Evolutionary conservation across 2,329 filamentous ascomycete species (phyloP), one percentile per base, ranked within the genome.

Genomic region (Beauveria medogensis): DNA sequence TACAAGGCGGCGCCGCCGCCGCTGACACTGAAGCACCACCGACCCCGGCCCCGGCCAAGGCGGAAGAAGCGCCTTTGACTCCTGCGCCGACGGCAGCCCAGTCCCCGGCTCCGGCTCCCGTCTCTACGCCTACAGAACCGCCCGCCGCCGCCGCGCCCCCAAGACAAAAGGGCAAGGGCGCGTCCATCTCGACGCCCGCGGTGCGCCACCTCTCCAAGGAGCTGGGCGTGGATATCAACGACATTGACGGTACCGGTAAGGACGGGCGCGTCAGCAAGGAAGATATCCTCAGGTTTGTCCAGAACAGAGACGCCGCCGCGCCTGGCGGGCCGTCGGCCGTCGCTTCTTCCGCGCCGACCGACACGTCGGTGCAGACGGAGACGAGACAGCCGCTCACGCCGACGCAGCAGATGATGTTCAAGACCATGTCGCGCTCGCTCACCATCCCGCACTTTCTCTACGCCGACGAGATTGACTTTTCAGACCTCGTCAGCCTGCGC

Each of bases 361-460:
- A 73, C 63, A 67, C 72, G 24, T 67, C 75, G 9, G 75, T 77
- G 51, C 88, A 90, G 72, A 77, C 77, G 59, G 94, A 97, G 74
- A 89, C 86, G 9, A 74, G 80, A 2, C 80, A 88, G 37, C 78
- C 83, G 61, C 79, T 99, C 63, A 90, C 90, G 14, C 87, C 87
- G 43, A 89, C 90, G 16, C 93, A 97, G 76, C 81, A 84, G 43
- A 89, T 91, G 71, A 99, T 99, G 94, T 97, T 96, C 85, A 97
- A 95, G 78, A 83, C 87, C 63, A 99, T 99, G 94, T 97, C 93
- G 16, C 86, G 86, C 62, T 97, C 93, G 2, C 82, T 99, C 64
- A 84, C 76, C 55, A 97, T 97, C 68, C 94, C 94, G 0, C 94
- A 97, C 75, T 97, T 99, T 76, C 84, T 97, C 63, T 99, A 96